Conservation (phyloP, 163 green algal species). For the Trebouxia gelatinosa region DNA sequence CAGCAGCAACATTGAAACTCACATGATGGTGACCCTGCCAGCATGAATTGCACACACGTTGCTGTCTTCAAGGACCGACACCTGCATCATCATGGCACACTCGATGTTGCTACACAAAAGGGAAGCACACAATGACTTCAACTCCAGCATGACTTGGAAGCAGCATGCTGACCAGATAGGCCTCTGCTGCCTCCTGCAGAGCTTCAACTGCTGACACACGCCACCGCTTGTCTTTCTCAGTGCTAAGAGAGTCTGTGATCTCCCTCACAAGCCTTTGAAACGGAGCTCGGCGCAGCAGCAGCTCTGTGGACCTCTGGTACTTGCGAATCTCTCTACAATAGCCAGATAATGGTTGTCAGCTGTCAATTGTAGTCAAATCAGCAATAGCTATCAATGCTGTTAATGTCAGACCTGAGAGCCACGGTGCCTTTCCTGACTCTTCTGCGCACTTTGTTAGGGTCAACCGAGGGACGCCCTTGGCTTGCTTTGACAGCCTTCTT, state of each 20-base stretch:
- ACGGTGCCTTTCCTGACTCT: neutral
- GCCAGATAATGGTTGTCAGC: neutral
- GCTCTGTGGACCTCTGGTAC: slow-evolving; percentile 52
- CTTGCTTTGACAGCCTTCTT: slow-evolving; percentile 12
- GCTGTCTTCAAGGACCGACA: slow-evolving; percentile 59
- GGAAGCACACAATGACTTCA: too few species aligned
- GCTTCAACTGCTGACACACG: slow-evolving; percentile 68
- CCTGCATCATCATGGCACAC: slow-evolving; percentile 28
- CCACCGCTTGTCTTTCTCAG: slow-evolving; percentile 32
- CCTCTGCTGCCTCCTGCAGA: slow-evolving; percentile 81
- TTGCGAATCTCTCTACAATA: slow-evolving; percentile 55
- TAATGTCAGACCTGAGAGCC: slow-evolving; percentile 14
- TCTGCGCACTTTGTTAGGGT: neutral
- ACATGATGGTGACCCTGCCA: slow-evolving; percentile 78
- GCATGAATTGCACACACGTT: slow-evolving; percentile 73
- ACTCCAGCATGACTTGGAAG: slow-evolving; percentile 2
- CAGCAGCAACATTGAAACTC: neutral
- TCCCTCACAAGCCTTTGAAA: slow-evolving; percentile 49
- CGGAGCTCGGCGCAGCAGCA: slow-evolving; percentile 51
- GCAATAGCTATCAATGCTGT: neutral
- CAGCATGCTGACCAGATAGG: slow-evolving; percentile 57
- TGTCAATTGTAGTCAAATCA: neutral
- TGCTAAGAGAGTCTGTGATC: slow-evolving; percentile 34
- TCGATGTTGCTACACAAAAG: too few species aligned
- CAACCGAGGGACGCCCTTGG: neutral